Conservation (phyloP, 1,284 basidiomycete species). For the Singerocomus inundabilis region DNA sequence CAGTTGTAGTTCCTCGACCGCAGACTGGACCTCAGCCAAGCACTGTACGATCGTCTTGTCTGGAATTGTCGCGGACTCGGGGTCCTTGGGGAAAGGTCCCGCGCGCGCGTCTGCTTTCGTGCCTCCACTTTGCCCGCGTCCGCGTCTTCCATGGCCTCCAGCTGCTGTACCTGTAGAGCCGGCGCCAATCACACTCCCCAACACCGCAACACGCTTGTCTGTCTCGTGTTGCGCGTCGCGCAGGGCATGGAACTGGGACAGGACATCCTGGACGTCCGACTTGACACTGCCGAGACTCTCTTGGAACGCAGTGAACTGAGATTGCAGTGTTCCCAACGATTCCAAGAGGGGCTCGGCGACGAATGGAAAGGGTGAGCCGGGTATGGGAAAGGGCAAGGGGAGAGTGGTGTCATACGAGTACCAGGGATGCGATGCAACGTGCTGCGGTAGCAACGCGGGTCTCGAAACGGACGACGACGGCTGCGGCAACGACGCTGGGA, state of each 20-base stretch:
- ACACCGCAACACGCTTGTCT: constrained; percentile 2
- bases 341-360: neutral
- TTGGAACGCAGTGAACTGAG: constrained; percentile 18
- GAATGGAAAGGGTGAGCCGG: neutral
- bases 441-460: neutral
- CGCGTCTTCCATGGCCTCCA: neutral
- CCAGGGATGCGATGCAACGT: neutral
- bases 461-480: neutral
- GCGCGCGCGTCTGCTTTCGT: neutral
- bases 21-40: constrained; percentile 23
- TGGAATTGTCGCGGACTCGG: neutral
- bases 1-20: constrained; percentile 20
- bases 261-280: constrained; percentile 16
- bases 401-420: too few relatives aligned
- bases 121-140: neutral
- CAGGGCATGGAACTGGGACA: constrained; percentile 19
- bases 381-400: too few relatives aligned
- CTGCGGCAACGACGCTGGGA: neutral
- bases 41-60: constrained; percentile 14
- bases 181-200: constrained; percentile 22
- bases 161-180: neutral
- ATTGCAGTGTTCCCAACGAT: constrained; percentile 14
- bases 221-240: constrained; percentile 16
- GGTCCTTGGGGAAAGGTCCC: neutral
- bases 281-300: constrained; percentile 4